Evolutionary conservation across 2,329 filamentous ascomycete species (phyloP).

Genomic region (Seiridium unicorne): DNA sequence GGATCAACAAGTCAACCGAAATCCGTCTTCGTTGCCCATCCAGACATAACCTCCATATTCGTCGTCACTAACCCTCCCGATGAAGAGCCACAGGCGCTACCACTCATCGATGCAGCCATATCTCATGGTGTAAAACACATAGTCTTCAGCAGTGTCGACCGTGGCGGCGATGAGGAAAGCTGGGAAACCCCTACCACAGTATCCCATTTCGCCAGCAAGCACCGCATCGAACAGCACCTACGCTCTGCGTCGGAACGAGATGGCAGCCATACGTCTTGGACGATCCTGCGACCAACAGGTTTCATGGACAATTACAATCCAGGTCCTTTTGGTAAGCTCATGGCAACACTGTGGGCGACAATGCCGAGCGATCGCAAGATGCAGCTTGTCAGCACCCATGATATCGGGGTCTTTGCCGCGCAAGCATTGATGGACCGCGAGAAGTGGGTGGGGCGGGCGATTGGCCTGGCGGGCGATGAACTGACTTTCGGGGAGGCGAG

Average conservation of each 20-base stretch:
- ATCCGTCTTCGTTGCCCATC: slow-evolving; percentile 11
- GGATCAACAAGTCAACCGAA: no score
- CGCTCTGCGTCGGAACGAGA: slow-evolving; percentile 21
- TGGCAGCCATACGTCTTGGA: slow-evolving; percentile 28
- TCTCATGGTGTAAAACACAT: slow-evolving; percentile 50
- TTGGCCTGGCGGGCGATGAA: slow-evolving; percentile 32
- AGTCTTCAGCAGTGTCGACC: slow-evolving; percentile 63
- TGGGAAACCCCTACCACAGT: slow-evolving; percentile 49
- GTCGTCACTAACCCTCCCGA: slow-evolving; percentile 28
- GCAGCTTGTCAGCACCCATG: slow-evolving; percentile 34
- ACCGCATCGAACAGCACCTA: slow-evolving; percentile 58
- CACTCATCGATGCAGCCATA: slow-evolving; percentile 32
- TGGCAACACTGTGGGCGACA: slow-evolving; percentile 29
- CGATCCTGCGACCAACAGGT: slow-evolving; percentile 36
- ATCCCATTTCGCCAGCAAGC: slow-evolving; percentile 59
- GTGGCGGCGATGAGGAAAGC: slow-evolving; percentile 53
- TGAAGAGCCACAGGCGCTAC: slow-evolving; percentile 32
- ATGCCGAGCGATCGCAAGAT: slow-evolving; percentile 27
- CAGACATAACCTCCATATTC: slow-evolving; percentile 30
- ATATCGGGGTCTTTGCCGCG: slow-evolving; percentile 36
- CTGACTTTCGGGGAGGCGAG: slow-evolving; percentile 30
- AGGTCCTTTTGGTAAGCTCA: slow-evolving; percentile 27
- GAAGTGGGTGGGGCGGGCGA: slow-evolving; percentile 26
- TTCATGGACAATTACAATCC: slow-evolving; percentile 40
- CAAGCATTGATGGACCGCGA: slow-evolving; percentile 25